Evolutionary conservation across 2,329 filamentous ascomycete genomes (phyloP).

Genomic region (Pseudocercospora fuligena): DNA sequence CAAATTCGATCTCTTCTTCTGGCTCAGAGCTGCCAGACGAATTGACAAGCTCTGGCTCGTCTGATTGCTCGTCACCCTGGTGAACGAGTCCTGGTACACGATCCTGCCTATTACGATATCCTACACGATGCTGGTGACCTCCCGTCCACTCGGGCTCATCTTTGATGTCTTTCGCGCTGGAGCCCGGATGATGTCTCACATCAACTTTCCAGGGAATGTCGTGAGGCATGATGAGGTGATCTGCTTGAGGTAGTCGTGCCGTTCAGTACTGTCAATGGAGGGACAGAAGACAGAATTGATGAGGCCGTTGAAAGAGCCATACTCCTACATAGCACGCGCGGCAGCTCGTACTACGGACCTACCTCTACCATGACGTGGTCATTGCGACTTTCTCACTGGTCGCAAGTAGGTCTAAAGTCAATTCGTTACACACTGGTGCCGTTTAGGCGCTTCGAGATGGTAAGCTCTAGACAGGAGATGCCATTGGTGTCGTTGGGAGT

Average conservation of each 20-base stretch:
- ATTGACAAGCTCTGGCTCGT: slow-evolving; percentile 3
- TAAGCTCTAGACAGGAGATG: background rate
- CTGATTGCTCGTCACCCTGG: slow-evolving; percentile 10
- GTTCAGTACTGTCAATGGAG: no score
- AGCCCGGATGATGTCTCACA: slow-evolving; percentile 20
- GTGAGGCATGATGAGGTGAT: slow-evolving; percentile 34
- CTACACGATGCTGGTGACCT: slow-evolving; percentile 19
- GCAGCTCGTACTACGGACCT: background rate
- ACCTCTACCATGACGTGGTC: background rate
- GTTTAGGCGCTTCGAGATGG: background rate
- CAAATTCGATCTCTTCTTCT: slow-evolving; percentile 25
- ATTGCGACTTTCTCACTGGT: background rate
- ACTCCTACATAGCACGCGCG: background rate
- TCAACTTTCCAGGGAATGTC: slow-evolving; percentile 36
- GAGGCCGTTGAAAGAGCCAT: background rate
- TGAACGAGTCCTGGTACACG: slow-evolving; percentile 15
- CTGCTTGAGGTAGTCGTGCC: background rate
- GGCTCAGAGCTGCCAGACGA: slow-evolving; percentile 12
- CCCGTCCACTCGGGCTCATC: slow-evolving; percentile 16
- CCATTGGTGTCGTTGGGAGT: background rate
- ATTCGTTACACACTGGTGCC: background rate
- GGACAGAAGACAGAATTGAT: background rate
- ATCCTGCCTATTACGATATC: slow-evolving; percentile 15
- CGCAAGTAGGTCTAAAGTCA: background rate
- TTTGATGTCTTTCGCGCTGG: slow-evolving; percentile 9